Evolutionary conservation across 2,329 filamentous ascomycete genomes (phyloP).

Genomic region (Beauveria sp.): DNA sequence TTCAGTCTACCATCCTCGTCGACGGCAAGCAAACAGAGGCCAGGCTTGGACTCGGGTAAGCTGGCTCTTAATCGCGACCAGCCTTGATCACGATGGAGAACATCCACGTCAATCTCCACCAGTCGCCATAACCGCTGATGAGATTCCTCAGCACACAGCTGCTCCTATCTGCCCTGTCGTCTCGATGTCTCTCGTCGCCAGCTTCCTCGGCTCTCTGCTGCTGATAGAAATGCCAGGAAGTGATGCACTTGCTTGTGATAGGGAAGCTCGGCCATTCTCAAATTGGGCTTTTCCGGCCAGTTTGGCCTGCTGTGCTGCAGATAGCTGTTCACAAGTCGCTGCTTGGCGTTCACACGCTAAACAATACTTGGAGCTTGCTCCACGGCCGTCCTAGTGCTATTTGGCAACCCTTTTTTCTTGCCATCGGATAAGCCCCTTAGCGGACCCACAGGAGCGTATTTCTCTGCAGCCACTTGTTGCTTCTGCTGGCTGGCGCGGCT

Average conservation of each 20-base stretch:
- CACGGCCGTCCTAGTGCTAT: neutral
- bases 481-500: neutral
- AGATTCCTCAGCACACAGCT: neutral
- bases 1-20: neutral
- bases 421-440: slow-evolving; percentile 11
- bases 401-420: slow-evolving; percentile 1
- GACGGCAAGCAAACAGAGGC: neutral
- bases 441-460: slow-evolving; percentile 1
- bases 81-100: slow-evolving; percentile 9
- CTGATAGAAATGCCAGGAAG: neutral
- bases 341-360: neutral
- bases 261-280: neutral
- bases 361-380: neutral
- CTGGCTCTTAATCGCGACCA: slow-evolving; percentile 2
- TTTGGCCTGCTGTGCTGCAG: neutral
- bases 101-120: slow-evolving; percentile 6
- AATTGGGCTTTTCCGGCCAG: neutral
- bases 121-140: neutral
- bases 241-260: neutral
- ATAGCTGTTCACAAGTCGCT: neutral
- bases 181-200: neutral
- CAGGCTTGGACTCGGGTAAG: neutral
- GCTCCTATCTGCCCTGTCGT: neutral
- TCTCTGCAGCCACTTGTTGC: slow-evolving; percentile 5
- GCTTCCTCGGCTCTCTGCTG: neutral